Conservation (phyloP, 495 filamentous ascomycete species). For the Tuber borchii region DNA sequence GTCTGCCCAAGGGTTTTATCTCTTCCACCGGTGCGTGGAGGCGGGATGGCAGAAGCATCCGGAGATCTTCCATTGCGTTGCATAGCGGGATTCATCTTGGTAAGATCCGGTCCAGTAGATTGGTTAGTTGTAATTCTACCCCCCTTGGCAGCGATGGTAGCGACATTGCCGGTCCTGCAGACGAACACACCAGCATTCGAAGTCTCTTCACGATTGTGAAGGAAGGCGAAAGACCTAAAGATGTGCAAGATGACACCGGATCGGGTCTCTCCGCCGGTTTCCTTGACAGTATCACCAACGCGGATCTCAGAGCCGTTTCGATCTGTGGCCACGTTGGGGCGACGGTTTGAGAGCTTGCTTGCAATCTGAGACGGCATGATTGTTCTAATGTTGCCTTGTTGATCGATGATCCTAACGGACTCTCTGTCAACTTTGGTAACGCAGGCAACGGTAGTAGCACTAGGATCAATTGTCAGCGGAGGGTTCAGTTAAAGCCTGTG, state of each 20-base stretch:
- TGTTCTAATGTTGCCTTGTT: slow-evolving; percentile 72
- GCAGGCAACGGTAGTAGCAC: slow-evolving; percentile 79
- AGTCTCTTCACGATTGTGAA: slow-evolving; percentile 71
- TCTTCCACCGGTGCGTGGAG: slow-evolving; percentile 54
- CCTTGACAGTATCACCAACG: slow-evolving; percentile 83
- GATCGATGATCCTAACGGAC: slow-evolving; percentile 80
- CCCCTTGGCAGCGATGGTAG: slow-evolving; percentile 84
- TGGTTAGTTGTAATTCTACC: slow-evolving; percentile 54
- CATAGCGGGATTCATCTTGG: slow-evolving; percentile 86
- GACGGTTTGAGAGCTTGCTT: slow-evolving; percentile 71
- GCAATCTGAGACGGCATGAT: slow-evolving; percentile 85
- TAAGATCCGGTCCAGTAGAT: slow-evolving; percentile 63
- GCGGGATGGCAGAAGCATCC: slow-evolving; percentile 59
- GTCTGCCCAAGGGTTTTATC: slow-evolving; percentile 89
- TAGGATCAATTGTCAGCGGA: slow-evolving; percentile 44
- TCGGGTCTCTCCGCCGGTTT: slow-evolving; percentile 75
- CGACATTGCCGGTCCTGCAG: slow-evolving; percentile 73
- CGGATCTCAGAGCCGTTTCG: slow-evolving; percentile 89
- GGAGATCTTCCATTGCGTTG: slow-evolving; percentile 53
- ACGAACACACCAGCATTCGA: slow-evolving; percentile 91
- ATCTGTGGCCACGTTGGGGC: slow-evolving; percentile 82
- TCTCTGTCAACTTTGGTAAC: slow-evolving; percentile 94
- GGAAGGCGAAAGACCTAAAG: slow-evolving; percentile 78
- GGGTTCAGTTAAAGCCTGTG: background rate
- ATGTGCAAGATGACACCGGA: slow-evolving; percentile 88